Conservation (phyloP, 2,329 filamentous ascomycete species). For the Pseudogymnoascus sp. region DNA sequence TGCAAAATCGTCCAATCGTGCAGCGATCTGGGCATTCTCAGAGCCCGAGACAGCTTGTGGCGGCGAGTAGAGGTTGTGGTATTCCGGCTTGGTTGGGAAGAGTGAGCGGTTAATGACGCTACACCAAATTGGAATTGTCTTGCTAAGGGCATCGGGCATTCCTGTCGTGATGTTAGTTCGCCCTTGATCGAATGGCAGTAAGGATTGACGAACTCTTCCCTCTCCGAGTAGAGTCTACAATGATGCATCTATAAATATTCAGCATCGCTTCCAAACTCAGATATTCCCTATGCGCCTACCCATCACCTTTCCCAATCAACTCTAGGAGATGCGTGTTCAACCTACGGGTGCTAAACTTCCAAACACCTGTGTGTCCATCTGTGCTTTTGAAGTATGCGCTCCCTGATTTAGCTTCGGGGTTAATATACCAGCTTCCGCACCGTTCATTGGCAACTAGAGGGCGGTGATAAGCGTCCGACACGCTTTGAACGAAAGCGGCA, state of each 20-base stretch:
- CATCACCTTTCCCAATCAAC: conserved; percentile 55
- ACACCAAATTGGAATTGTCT: conserved; percentile 92
- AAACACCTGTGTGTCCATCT: conserved; percentile 84
- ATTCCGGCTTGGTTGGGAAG: conserved; percentile 48
- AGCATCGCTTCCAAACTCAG: not conserved
- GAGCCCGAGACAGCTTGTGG: conserved; percentile 63
- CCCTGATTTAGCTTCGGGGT: conserved; percentile 51
- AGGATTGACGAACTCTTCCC: conserved; percentile 59
- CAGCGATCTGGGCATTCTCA: conserved; percentile 70
- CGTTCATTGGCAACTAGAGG: conserved; percentile 87
- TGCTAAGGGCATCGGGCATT: conserved; percentile 90
- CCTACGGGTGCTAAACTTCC: conserved; percentile 78
- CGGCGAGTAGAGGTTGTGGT: conserved; percentile 56
- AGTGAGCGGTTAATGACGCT: conserved; percentile 72
- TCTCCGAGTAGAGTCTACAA: conserved; percentile 86
- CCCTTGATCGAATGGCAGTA: not conserved
- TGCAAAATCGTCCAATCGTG: conserved; percentile 37
- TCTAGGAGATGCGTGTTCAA: conserved; percentile 76
- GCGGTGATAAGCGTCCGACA: conserved; percentile 45
- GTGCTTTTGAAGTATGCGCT: conserved; percentile 97
- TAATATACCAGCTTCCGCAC: conserved; percentile 93
- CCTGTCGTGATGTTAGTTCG: conserved; percentile 35
- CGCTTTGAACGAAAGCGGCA: conserved; percentile 60
- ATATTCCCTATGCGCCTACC: conserved; percentile 38
- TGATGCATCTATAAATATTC: conserved; percentile 49